Conservation (phyloP, 768 basidiomycete species). For the Hygrophorus pudorinus region DNA sequence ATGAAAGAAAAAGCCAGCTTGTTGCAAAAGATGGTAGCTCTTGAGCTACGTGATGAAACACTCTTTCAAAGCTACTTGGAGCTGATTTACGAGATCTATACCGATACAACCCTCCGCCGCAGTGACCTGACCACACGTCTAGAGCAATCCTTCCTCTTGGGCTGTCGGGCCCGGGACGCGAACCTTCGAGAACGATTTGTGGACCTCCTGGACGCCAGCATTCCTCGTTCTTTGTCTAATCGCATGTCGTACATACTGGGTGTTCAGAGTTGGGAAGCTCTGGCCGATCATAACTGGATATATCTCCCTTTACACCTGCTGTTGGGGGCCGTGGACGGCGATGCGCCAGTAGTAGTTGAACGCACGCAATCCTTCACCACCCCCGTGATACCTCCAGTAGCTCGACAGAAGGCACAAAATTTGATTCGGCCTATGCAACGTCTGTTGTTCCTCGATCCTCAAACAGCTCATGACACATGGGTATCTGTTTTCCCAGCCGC, state of each 20-base stretch:
- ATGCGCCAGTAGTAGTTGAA: constrained; percentile 28
- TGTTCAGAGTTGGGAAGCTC: constrained; percentile 90
- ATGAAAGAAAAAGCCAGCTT: constrained; percentile 93
- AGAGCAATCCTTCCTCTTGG: constrained; percentile 88
- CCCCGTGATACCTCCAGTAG: constrained; percentile 21
- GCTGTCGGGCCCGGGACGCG: constrained; percentile 78
- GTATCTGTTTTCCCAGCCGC: constrained; percentile 74
- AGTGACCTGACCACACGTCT: constrained; percentile 91
- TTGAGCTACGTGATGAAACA: constrained; percentile 66
- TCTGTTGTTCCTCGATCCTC: constrained; percentile 70
- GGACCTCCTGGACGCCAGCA: constrained; percentile 80
- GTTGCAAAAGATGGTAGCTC: constrained; percentile 79
- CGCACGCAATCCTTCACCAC: constrained; percentile 25
- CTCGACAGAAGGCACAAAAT: constrained; percentile 37
- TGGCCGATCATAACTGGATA: constrained; percentile 92
- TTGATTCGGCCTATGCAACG: constrained; percentile 74
- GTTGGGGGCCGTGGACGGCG: constrained; percentile 49
- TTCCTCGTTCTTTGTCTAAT: constrained; percentile 72
- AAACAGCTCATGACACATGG: constrained; percentile 78
- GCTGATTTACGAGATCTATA: constrained; percentile 91
- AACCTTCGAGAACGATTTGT: constrained; percentile 76
- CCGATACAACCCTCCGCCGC: constrained; percentile 71
- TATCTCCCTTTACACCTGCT: constrained; percentile 84
- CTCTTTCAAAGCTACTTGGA: constrained; percentile 80
- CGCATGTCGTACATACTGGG: constrained; percentile 86